Evolutionary conservation across 176 grass and related monocot genomes (phyloP).

Genomic region (Guadua angustifolia): DNA sequence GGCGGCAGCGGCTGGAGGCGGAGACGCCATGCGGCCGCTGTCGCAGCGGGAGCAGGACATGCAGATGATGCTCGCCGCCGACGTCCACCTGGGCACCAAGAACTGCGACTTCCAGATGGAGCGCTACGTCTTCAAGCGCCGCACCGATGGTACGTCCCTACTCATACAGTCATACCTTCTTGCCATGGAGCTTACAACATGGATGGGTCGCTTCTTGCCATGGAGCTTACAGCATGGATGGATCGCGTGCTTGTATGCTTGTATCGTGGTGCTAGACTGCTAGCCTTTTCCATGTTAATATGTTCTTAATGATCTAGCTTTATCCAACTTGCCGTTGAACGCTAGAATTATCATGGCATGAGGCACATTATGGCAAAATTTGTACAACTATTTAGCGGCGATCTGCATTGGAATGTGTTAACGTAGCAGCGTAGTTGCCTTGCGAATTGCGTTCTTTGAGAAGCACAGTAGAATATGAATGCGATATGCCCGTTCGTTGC

Average conservation of each 20-base stretch:
- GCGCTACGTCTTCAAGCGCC: constrained; percentile 87
- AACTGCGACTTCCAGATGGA: constrained; percentile 99
- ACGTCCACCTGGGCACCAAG: constrained; percentile 96
- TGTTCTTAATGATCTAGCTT: neutral
- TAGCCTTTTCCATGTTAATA: neutral
- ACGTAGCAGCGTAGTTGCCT: neutral
- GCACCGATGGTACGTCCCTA: constrained; percentile 60
- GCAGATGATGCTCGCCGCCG: constrained; percentile 94
- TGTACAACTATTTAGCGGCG: neutral
- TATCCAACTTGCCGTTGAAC: neutral
- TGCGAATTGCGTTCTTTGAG: neutral
- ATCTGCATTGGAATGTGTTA: neutral
- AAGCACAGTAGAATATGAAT: neutral
- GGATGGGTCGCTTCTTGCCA: neutral
- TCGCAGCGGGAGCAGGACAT: constrained; percentile 88
- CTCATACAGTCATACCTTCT: no score
- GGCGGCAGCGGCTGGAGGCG: constrained; percentile 55
- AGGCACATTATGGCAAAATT: neutral
- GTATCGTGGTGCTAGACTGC: neutral
- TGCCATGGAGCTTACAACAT: no score
- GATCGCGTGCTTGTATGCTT: neutral
- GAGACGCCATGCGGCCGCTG: constrained; percentile 38
- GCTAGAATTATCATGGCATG: neutral
- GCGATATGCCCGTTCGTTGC: neutral
- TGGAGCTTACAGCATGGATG: neutral